phyloP scores from a whole-genome alignment of 768 basidiomycete species.

The Trametes coccinea region DNA sequence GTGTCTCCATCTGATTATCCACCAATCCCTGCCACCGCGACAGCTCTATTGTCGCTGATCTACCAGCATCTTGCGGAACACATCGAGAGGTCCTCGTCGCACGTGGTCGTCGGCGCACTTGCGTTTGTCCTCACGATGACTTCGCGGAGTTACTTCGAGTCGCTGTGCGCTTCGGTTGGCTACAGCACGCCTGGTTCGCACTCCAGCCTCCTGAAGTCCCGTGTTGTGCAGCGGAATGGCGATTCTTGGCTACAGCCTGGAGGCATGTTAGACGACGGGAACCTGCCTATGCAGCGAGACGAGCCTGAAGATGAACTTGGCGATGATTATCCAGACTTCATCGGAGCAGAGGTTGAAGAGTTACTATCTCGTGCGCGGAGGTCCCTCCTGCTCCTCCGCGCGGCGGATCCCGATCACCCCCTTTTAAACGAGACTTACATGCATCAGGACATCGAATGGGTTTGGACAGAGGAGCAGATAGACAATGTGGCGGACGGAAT shows the following conservation, averaged over 20 bases:
- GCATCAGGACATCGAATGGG: slow-evolving; percentile 48
- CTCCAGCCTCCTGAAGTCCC: background rate
- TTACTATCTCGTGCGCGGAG: slow-evolving; percentile 65
- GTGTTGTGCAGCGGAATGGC: background rate
- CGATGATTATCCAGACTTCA: slow-evolving; percentile 60
- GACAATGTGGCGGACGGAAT: slow-evolving; percentile 19
- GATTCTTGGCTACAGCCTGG: background rate
- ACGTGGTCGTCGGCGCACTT: slow-evolving; percentile 50
- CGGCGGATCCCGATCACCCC: slow-evolving; percentile 65
- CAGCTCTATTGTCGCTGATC: slow-evolving; percentile 57
- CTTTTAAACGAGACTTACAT: slow-evolving; percentile 39
- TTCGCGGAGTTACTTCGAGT: slow-evolving; percentile 62
- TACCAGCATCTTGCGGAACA: slow-evolving; percentile 58
- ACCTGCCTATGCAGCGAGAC: slow-evolving; percentile 32
- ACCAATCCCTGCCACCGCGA: slow-evolving; percentile 32
- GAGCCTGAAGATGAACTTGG: slow-evolving; percentile 38
- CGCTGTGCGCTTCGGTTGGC: slow-evolving; percentile 62
- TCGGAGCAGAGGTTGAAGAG: slow-evolving; percentile 50
- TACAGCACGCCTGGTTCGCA: slow-evolving; percentile 31
- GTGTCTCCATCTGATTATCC: slow-evolving; percentile 19
- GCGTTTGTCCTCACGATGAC: slow-evolving; percentile 68
- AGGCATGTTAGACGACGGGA: background rate
- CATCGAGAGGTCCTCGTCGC: slow-evolving; percentile 53
- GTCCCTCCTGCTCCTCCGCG: slow-evolving; percentile 64
- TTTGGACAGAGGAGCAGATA: slow-evolving; percentile 62